Evolutionary conservation across 805 yeast genomes (phyloP), one percentile per base, ranked within the genome.

Genomic region (Starmerella vaccinii): DNA sequence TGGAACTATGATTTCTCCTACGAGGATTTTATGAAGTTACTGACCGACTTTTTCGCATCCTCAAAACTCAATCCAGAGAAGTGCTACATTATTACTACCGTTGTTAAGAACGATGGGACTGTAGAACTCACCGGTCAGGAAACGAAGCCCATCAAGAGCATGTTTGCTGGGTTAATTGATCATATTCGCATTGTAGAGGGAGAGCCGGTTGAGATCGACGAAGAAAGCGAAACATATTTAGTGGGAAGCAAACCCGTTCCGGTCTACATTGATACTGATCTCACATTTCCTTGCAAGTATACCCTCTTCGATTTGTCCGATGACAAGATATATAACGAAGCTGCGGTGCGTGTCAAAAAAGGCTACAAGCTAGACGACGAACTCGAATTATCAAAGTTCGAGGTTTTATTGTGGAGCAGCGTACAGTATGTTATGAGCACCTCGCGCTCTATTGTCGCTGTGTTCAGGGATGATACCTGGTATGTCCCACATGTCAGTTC

Each of bases 371-470:
- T 41, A 5, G 33, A 41, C 33, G 34, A 26, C 15, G 33, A 16
- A 4, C 33, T 26, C 4, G 32, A 26, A 10, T 5, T 6, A 1
- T 23, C 10, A 3, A n/a, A 41, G 8, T 41, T 41, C 13, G 45
- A 41, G 3, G 45, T 41, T 5, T 23, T 41, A 18, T 4, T 41
- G 16, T 41, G 24, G 23, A 41, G 24, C 23, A 26, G 45, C 16
- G 34, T 41, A 18, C 45, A 41, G 24, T 41, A 41, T 26, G 23
- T 18, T n/a, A 41, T 41, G 45, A 27, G 45, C 18, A 41, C 45
- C 7, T 7, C 27, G 22, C 24, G 27, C 34, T 41, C 45, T 5
- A 23, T 41, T 2, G 45, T 41, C 3, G 45, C 45, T 10, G 24
- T 41, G 5, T 27, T 41, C 24, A 41, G 16, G 34, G 45, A 41